Base-by-base conservation (phyloP, 2,329 filamentous ascomycete genomes). In the Epichloe gansuensis region DNA sequence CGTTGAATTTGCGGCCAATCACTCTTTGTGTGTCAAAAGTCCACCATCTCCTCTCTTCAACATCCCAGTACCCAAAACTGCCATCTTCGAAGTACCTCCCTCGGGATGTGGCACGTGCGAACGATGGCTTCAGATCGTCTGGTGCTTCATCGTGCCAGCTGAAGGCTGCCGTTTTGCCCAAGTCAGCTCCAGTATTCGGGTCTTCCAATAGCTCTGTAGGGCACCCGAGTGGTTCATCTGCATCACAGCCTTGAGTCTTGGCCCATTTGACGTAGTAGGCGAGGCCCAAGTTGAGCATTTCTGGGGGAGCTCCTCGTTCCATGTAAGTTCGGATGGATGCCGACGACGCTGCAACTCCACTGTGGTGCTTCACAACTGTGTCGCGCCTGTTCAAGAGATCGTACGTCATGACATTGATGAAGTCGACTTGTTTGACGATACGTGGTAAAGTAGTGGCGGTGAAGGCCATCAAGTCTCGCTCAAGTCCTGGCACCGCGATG, bases 311-410 rank as follows among this genome's bases (percentile, higher is more conserved):
- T 23, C 80, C 80, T 3, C 75, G 73, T 31, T 66, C 68, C 17
- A 84, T 67, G 64, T 87, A 88, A 42, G 74, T 74, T 49, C 81
- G 67, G 44, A 87, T 64, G 3, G 77, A 69, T 5, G 73, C 68
- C 6, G 74, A 64, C 0, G 82, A 82, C 9, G 70, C 74, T 13
- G 68, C 60, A 6, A 87, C 70, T n/a, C 80, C 79, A 43, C 75
- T 82, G 61, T 86, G 82, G 64, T 88, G 84, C 36, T 69, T 73
- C 3, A 84, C 85, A 9, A 70, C 62, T 43, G 66, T 79, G 66
- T 87, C 79, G 36, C 85, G 79, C 36, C 84, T 77, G 68, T 86
- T 85, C 73, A 84, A 80, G 51, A 85, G 66, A 59, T 87, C 84
- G 63, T 87, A 87, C 1, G 77, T 74, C 84, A 87, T 77, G 60